Evolutionary conservation across 768 basidiomycete genomes (phyloP).

Genomic region (Sutorius australiensis): DNA sequence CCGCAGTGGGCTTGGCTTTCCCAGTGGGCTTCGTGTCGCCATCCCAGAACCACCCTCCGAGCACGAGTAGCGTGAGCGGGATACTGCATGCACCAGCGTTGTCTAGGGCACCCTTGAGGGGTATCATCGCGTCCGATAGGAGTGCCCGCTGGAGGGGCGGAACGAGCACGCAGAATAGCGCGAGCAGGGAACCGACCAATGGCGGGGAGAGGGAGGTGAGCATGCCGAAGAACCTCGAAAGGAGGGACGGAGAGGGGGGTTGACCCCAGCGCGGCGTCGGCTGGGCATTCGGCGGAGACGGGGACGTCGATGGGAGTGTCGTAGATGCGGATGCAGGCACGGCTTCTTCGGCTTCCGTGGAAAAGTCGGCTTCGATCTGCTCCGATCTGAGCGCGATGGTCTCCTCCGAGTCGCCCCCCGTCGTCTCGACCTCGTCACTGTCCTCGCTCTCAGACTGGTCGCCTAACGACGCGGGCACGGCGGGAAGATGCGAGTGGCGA

Average conservation of each 20-base stretch:
- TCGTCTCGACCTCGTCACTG: conserved; percentile 10
- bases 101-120: conserved; percentile 64
- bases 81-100: conserved; percentile 75
- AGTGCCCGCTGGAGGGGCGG: conserved; percentile 72
- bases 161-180: conserved; percentile 73
- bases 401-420: conserved; percentile 22
- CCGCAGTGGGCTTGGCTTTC: neutral
- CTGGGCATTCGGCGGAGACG: neutral
- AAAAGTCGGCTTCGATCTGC: conserved; percentile 5
- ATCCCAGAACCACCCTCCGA: conserved; percentile 87
- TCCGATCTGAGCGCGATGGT: conserved; percentile 11
- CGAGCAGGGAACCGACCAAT: conserved; percentile 73
- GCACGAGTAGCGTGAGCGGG: conserved; percentile 85
- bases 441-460: conserved; percentile 28
- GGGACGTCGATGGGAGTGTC: neutral
- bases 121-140: conserved; percentile 52
- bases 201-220: conserved; percentile 82
- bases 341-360: conserved; percentile 14
- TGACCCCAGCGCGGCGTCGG: conserved; percentile 7
- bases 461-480: conserved; percentile 19
- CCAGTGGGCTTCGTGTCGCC: conserved; percentile 16
- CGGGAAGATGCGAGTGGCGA: conserved; percentile 18
- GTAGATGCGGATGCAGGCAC: neutral
- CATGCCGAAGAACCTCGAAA: neutral
- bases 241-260: neutral